A percentile compares a stretch with the other conserved stretches of the same genome.
Conservation (phyloP, 208 protist species). For the Crithidia fasciculata region DNA sequence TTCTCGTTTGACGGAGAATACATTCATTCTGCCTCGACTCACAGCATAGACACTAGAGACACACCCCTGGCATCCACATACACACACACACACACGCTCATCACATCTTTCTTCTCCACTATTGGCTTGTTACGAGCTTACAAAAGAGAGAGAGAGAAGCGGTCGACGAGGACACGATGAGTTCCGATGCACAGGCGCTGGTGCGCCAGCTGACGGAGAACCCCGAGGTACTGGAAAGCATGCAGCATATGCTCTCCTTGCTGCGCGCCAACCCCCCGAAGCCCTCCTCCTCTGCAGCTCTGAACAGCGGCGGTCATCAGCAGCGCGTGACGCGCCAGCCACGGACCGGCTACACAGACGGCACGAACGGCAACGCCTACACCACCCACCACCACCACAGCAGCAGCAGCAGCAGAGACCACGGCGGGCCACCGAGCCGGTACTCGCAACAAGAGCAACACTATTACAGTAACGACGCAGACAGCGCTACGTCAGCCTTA, state of each 20-base stretch:
- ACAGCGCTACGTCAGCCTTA: no score
- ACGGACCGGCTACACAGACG: conserved; percentile 12
- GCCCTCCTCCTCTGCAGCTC: background rate
- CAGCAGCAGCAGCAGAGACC: background rate
- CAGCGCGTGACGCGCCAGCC: conserved; percentile 6
- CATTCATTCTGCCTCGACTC: no score
- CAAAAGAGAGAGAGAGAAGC: no score
- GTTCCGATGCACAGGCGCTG: conserved; percentile 50
- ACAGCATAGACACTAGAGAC: no score
- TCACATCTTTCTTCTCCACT: no score
- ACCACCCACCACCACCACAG: background rate
- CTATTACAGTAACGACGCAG: no score
- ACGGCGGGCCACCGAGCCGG: background rate
- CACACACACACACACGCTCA: no score
- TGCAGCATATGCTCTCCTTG: conserved; percentile 65
- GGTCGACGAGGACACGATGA: conserved; percentile 15
- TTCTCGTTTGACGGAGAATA: no score
- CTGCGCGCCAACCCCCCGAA: conserved; percentile 31
- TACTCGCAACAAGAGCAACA: no score
- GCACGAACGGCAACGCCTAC: background rate
- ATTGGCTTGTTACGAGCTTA: no score
- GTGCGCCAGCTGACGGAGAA: conserved; percentile 72
- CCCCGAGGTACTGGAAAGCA: conserved; percentile 63
- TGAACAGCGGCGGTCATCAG: background rate
- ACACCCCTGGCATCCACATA: no score